phyloP scores from a whole-genome alignment of 176 grass and related monocot genomes.

The Thinopyrum elongatum region DNA sequence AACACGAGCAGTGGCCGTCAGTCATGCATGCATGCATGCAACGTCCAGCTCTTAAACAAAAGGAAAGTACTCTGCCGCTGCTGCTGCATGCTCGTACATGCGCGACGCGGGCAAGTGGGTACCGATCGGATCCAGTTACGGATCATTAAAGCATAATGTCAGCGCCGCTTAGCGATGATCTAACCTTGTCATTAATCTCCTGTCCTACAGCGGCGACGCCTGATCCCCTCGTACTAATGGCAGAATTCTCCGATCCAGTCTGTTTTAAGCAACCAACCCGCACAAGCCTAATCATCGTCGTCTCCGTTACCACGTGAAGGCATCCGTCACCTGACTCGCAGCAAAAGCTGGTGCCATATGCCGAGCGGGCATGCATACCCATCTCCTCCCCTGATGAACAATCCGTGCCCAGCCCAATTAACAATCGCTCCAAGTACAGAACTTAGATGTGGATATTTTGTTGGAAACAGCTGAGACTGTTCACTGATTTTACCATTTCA shows the following conservation, averaged over 20 bases:
- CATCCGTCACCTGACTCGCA: background rate
- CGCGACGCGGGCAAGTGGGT: background rate
- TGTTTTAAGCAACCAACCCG: background rate
- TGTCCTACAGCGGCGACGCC: background rate
- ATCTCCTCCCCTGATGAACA: background rate
- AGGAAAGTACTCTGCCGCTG: background rate
- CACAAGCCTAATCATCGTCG: background rate
- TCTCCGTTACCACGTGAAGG: background rate
- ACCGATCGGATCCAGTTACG: background rate
- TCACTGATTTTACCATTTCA: too few relatives aligned
- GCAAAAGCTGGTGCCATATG: slow-evolving; percentile 2
- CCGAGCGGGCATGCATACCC: background rate
- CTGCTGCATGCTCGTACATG: background rate
- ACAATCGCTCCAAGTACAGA: background rate
- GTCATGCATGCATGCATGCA: background rate
- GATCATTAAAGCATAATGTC: background rate
- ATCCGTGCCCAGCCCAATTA: background rate
- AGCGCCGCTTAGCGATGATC: background rate
- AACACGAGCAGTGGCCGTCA: too few relatives aligned
- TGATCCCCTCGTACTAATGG: background rate
- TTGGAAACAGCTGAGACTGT: too few relatives aligned
- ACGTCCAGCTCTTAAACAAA: background rate
- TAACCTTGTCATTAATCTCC: background rate
- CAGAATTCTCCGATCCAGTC: background rate
- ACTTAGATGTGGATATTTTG: too few relatives aligned